Evolutionary conservation across 257 asterid species (phyloP), one percentile per base, ranked within the genome.

Genomic region (Solanum bulbocastanum): DNA sequence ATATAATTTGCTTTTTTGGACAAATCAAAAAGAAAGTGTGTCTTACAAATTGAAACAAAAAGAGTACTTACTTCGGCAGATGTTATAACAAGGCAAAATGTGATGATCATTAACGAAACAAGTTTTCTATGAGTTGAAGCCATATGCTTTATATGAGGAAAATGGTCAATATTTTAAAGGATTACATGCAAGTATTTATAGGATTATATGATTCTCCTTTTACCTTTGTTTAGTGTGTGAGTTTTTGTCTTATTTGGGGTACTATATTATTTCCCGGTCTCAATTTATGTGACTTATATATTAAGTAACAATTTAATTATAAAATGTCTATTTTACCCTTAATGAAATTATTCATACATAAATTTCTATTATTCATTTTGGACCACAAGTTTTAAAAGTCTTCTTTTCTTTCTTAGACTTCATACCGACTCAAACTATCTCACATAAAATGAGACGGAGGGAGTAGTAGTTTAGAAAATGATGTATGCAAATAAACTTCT

Each of bases 41-140:
- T 12, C 4, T 16, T 12, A 6, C 4, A 52, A 25, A 65, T 35
- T 42, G 6, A 13, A 6, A 5, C 69, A 16, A 62, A 22, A 3
- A 3, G 36, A 75, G 11, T 2, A 7, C 15, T 83, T 81, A 94
- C 98, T 87, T 94, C 90, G 16, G 95, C 92, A 16, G 86, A n/a
- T 44, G 94, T 78, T 78, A 90, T 42, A 40, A 91, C 49, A 39
- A 90, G 73, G 83, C 30, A 90, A 1, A 91, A 36, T 39, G 92
- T 68, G 10, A 87, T 32, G 65, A 90, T 15, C 0, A 71, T 66
- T 25, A 92, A 32, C 69, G 86, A 58, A 32, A 84, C 82, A 68
- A 87, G 87, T 11, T 42, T 42, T 42, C 36, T 6, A 25, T n/a
- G 22, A 78, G 8, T 78, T 78, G 84, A 78, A 78, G 84, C 84